These are phyloP conservation scores for Pichia sp. DNA, from an alignment of 1,139 yeast genomes.

Conservation along the genomic window DNA sequence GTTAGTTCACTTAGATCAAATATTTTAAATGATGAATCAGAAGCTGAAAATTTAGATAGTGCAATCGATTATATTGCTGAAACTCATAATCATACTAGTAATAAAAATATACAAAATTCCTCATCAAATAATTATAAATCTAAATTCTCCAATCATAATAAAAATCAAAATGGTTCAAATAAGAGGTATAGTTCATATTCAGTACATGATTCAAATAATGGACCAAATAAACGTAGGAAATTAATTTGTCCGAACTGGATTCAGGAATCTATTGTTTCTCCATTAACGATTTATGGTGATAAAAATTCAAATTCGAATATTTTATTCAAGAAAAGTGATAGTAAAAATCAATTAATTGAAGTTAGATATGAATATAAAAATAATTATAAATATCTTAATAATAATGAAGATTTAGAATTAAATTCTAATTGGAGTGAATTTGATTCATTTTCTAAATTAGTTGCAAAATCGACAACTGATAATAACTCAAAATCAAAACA, in stretches of 20 bases:
- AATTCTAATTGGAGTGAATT: constrained; percentile 21
- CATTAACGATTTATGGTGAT: constrained; percentile 26
- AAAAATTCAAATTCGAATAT: constrained; percentile 22
- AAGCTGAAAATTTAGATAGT: constrained; percentile 22
- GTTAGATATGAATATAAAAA: constrained; percentile 20
- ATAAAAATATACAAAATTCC: constrained; percentile 8
- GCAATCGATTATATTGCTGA: constrained; percentile 30
- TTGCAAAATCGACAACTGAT: constrained; percentile 11
- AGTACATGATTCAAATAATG: not conserved
- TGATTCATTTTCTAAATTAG: constrained; percentile 18
- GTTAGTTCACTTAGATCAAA: constrained; percentile 39
- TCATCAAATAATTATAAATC: constrained; percentile 6
- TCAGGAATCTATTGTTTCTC: constrained; percentile 19
- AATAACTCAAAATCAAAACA: constrained; percentile 7
- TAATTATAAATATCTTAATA: constrained; percentile 14
- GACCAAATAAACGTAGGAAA: constrained; percentile 17
- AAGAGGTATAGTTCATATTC: not conserved
- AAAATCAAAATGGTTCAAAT: not conserved
- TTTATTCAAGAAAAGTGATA: constrained; percentile 17
- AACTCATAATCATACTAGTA: constrained; percentile 12
- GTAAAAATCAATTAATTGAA: constrained; percentile 21
- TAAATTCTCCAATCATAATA: not conserved
- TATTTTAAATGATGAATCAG: constrained; percentile 10
- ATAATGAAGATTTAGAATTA: constrained; percentile 15
- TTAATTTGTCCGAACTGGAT: constrained; percentile 23